Evolutionary conservation across 371 early-diverging fungal species (phyloP).

Genomic region (Lichtheimia hyalospora): DNA sequence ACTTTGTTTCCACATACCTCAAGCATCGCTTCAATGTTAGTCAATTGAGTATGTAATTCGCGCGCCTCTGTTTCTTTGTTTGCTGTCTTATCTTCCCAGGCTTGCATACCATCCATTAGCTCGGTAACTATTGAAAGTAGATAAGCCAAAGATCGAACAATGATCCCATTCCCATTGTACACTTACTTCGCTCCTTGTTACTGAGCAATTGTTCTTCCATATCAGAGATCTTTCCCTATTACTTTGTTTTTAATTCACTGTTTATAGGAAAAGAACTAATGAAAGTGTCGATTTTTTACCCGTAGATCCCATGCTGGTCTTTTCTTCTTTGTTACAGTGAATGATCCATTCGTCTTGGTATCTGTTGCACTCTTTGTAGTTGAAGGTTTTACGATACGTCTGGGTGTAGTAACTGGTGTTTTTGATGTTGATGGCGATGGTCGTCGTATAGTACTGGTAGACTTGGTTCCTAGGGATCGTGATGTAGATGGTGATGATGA

Average conservation of each 20-base stretch:
- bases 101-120: constrained; percentile 45
- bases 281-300: neutral
- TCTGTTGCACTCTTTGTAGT: neutral
- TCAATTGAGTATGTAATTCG: constrained; percentile 46
- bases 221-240: constrained; percentile 15
- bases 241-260: neutral
- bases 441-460: neutral
- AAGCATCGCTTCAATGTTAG: constrained; percentile 44
- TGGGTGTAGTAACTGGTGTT: neutral
- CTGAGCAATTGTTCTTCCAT: constrained; percentile 11
- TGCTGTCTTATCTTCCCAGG: constrained; percentile 54
- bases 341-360: neutral
- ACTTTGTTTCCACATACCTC: constrained; percentile 15
- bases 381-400: neutral
- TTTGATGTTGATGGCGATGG: neutral
- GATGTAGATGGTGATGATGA: too few relatives aligned
- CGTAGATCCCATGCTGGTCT: neutral
- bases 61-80: constrained; percentile 60
- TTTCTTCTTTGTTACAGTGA: neutral
- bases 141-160: neutral
- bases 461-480: neutral
- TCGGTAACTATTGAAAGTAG: constrained; percentile 43
- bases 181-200: constrained; percentile 11
- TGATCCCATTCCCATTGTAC: neutral
- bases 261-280: neutral